phyloP scores from a whole-genome alignment of 1,284 basidiomycete genomes.

The Ceratobasidium papillatum region DNA sequence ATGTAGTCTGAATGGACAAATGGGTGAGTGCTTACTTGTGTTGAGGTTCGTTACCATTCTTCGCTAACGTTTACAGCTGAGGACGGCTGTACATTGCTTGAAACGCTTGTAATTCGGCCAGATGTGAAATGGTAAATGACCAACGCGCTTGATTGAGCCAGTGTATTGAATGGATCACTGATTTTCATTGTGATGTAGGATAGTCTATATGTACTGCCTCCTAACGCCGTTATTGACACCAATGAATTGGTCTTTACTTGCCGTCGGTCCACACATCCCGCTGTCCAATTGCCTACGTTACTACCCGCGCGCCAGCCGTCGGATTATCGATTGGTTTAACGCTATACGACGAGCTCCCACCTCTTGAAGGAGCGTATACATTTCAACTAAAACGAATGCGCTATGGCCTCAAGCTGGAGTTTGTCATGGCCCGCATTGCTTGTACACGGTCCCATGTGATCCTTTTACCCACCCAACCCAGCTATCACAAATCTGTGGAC shows the following conservation, averaged over 20 bases:
- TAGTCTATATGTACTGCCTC: neutral
- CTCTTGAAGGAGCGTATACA: neutral
- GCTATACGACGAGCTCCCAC: neutral
- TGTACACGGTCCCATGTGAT: neutral
- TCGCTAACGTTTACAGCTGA: neutral
- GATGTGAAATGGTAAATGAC: neutral
- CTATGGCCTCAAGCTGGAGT: neutral
- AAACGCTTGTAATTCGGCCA: neutral
- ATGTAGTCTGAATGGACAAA: slow-evolving; percentile 45
- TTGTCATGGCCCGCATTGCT: neutral
- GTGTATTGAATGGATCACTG: neutral
- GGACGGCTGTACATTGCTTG: neutral
- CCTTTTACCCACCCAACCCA: neutral
- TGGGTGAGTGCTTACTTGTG: slow-evolving; percentile 2
- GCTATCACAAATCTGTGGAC: neutral
- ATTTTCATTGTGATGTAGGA: slow-evolving; percentile 3
- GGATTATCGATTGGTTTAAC: neutral
- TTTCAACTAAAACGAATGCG: slow-evolving; percentile 9
- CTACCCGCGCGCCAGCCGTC: neutral
- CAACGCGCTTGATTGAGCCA: neutral
- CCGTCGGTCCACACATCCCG: neutral
- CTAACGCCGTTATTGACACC: neutral
- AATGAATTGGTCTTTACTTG: neutral
- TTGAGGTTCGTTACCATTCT: neutral
- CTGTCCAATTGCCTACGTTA: neutral